Percentiles rank a stretch among this genome's conserved stretches.
These are phyloP conservation scores for Pythium periplocum DNA, from an alignment of 352 stramenopile genomes.

Conservation along the genomic window DNA sequence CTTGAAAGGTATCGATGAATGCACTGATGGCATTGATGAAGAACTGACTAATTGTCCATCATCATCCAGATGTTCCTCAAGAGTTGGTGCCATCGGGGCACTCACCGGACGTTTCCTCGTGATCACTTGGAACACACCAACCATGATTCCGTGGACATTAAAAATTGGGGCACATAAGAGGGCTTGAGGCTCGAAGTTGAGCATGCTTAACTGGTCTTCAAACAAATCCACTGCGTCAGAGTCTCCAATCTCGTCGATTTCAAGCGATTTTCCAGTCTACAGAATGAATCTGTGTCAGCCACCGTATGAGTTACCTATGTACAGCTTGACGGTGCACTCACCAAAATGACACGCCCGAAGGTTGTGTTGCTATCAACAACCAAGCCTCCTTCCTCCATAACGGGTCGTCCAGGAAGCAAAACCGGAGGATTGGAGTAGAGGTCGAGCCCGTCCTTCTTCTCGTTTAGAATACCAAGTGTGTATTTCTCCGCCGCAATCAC, in stretches of 20 bases:
- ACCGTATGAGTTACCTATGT: too few relatives aligned
- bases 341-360: conserved; percentile 63
- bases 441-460: conserved; percentile 56
- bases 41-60: conserved; percentile 4
- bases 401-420: conserved; percentile 30
- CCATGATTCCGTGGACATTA: conserved; percentile 53
- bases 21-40: conserved; percentile 1
- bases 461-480: conserved; percentile 51
- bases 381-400: conserved; percentile 52
- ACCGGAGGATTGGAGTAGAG: conserved; percentile 62
- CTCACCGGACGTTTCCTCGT: conserved; percentile 24
- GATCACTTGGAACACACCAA: conserved; percentile 61
- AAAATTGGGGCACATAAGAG: conserved; percentile 54
- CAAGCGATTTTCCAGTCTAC: conserved; percentile 51
- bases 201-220: conserved; percentile 58
- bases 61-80: conserved; percentile 5
- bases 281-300: neutral
- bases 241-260: conserved; percentile 41
- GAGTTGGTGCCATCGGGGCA: conserved; percentile 11
- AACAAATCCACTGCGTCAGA: conserved; percentile 58
- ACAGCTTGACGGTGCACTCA: conserved; percentile 10
- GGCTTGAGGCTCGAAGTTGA: conserved; percentile 57
- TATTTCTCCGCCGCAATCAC: conserved; percentile 52
- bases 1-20: conserved; percentile 9
- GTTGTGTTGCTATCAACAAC: conserved; percentile 56